Percentiles rank a stretch among this genome's conserved stretches.
These are phyloP conservation scores for Teunomyces pallodes DNA, from an alignment of 805 yeast species.

Conservation along the genomic window DNA sequence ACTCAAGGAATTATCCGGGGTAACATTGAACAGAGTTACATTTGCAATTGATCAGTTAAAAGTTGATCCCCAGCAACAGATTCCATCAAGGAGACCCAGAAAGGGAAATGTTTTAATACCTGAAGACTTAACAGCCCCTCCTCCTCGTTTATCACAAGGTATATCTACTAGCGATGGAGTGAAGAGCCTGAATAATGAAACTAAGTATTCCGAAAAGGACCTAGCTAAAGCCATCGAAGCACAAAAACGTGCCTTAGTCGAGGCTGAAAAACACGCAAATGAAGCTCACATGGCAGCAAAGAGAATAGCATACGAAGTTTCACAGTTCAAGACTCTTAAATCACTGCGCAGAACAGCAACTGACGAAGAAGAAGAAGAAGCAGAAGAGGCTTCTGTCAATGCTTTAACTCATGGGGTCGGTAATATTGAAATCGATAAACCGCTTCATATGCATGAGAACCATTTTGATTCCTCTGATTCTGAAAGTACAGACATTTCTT, in stretches of 20 bases:
- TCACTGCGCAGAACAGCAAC: constrained; percentile 18
- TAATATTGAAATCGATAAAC: constrained; percentile 62
- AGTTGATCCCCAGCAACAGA: constrained; percentile 62
- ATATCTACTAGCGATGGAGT: constrained; percentile 47
- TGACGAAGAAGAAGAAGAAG: constrained; percentile 21
- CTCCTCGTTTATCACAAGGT: constrained; percentile 66
- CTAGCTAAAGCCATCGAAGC: constrained; percentile 57
- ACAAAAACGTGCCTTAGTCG: constrained; percentile 51
- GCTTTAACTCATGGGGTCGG: constrained; percentile 8
- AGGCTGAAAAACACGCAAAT: constrained; percentile 68
- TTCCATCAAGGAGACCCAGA: constrained; percentile 54
- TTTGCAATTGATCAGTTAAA: constrained; percentile 74
- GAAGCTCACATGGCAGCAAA: constrained; percentile 75
- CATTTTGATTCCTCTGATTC: constrained; percentile 39
- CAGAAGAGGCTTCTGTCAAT: constrained; percentile 12
- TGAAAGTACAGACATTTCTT: constrained; percentile 27
- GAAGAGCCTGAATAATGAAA: constrained; percentile 17
- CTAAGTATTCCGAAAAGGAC: constrained; percentile 44
- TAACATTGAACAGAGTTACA: constrained; percentile 60
- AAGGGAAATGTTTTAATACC: constrained; percentile 56
- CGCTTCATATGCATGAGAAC: constrained; percentile 60
- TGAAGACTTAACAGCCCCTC: constrained; percentile 62
- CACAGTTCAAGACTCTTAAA: constrained; percentile 25
- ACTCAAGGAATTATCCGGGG: constrained; percentile 27
- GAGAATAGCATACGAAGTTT: constrained; percentile 65